phyloP scores from a whole-genome alignment of 83 land plant species.

The Diphasiastrum complanatum region DNA sequence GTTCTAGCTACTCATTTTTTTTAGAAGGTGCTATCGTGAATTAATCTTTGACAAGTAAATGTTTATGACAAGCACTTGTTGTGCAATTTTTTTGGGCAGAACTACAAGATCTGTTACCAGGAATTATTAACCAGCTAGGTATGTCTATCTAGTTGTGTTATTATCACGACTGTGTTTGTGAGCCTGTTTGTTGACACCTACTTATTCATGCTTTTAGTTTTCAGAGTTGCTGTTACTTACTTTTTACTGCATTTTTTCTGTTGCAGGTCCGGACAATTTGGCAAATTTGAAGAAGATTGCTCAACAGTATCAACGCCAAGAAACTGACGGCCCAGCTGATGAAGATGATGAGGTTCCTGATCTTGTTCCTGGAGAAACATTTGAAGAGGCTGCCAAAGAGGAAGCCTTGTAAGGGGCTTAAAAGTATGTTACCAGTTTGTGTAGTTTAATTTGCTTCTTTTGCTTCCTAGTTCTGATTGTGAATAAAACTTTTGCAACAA shows the following conservation, averaged over 20 bases:
- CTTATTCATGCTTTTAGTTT: too few relatives aligned
- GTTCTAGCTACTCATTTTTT: background rate
- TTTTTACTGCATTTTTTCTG: background rate
- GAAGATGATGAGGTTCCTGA: slow-evolving; percentile 40
- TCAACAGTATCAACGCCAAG: slow-evolving; percentile 27
- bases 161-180: background rate
- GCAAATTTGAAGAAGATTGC: slow-evolving; percentile 36
- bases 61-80: background rate
- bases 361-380: slow-evolving; percentile 32
- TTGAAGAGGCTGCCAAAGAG: slow-evolving; percentile 36
- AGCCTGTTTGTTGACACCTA: too few relatives aligned
- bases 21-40: background rate
- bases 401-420: slow-evolving; percentile 11
- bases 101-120: slow-evolving; percentile 37
- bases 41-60: background rate
- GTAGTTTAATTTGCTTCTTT: too few relatives aligned
- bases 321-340: slow-evolving; percentile 17
- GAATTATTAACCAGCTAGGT: slow-evolving; percentile 41
- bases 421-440: too few relatives aligned
- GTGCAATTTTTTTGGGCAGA: slow-evolving; percentile 17
- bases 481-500: too few relatives aligned
- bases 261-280: slow-evolving; percentile 34
- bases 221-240: too few relatives aligned
- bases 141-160: slow-evolving; percentile 1
- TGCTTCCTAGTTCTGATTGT: too few relatives aligned